A percentile compares a stretch with the other conserved stretches of the same genome.
Conservation (phyloP, 768 basidiomycete genomes). For the Hortiboletus flavorubellus region DNA sequence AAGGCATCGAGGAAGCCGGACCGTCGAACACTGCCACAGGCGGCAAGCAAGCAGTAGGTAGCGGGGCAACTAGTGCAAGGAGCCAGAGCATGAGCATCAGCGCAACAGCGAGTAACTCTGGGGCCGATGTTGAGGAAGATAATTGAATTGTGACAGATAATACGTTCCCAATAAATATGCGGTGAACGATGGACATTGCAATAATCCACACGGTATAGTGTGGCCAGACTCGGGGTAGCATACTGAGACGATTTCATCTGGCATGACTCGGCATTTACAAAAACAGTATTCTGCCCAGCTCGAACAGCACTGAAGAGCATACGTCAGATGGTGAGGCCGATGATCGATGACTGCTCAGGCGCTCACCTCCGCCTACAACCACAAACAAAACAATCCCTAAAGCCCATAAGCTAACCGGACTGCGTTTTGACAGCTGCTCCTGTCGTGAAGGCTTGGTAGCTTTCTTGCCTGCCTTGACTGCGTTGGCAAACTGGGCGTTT, state of each 20-base stretch:
- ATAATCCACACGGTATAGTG: not conserved
- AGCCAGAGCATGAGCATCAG: slow-evolving; percentile 65
- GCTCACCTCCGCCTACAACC: slow-evolving; percentile 74
- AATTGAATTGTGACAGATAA: slow-evolving; percentile 16
- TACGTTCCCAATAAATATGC: slow-evolving; percentile 9
- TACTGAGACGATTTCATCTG: not conserved
- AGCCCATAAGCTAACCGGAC: slow-evolving; percentile 74
- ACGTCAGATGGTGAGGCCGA: slow-evolving; percentile 8
- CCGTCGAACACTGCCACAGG: slow-evolving; percentile 17
- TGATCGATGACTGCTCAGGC: not conserved
- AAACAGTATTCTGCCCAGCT: slow-evolving; percentile 64
- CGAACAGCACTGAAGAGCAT: slow-evolving; percentile 60
- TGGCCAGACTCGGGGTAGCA: not conserved
- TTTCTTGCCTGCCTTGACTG: slow-evolving; percentile 72
- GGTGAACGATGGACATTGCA: slow-evolving; percentile 9
- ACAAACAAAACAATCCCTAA: slow-evolving; percentile 74
- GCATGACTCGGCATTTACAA: slow-evolving; percentile 37
- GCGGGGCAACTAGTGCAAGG: slow-evolving; percentile 41
- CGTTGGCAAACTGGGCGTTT: slow-evolving; percentile 77
- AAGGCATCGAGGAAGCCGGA: slow-evolving; percentile 54
- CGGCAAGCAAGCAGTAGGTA: slow-evolving; percentile 20
- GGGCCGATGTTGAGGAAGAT: slow-evolving; percentile 44
- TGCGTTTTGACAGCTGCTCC: slow-evolving; percentile 66
- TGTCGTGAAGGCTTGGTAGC: slow-evolving; percentile 68
- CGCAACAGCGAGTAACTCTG: slow-evolving; percentile 45